Base-by-base conservation (phyloP, 352 stramenopile species). In the Pythium dissotocum region DNA sequence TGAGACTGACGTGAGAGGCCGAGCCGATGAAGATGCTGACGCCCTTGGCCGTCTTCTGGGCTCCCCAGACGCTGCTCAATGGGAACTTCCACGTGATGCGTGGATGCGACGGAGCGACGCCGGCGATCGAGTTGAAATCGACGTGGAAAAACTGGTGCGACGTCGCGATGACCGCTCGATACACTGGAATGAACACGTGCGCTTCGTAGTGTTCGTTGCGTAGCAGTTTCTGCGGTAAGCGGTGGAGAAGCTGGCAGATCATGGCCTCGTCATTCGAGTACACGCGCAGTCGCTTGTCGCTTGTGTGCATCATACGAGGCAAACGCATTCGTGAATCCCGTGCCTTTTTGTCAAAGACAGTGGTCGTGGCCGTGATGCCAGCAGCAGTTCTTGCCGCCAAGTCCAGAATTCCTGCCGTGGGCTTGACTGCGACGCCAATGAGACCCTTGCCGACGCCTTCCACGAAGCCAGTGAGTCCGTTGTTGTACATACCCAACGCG, bases 341-440 rank as follows among this genome's bases (percentile, higher is more conserved):
- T 2, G 84, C 78, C 40, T 90, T 92, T 56, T 85, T 86, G 70
- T 96, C 89, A 54, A 96, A 84, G 2, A 92, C 78, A 1, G 88
- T 92, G 4, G 91, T 86, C 1, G 89, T 95, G 13, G 88, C 89
- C 12, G 86, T 94, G 69, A 96, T 95, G 0, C 88, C 88, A 13
- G 87, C 88, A 7, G 89, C 89, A 3, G 86, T 87, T 44, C 83
- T 85, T 6, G 87, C 81, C 2, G 88, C 88, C 46, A 95, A 65
- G 58, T 97, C 91, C 7, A 97, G 61, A 9, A 96, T 83, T 18
- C 91, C 90, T 0, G 88, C 89, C 0, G 91, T 89, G 7, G 91
- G 91, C 65, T 97, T 97, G 28, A 97, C 85, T 1, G 89, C 90
- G 13, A 96, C 87, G 14, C 91, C 91, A 21, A 97, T 87, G 9